Evolutionary conservation across 257 asterid species (phyloP), one percentile per base, ranked within the genome.

Genomic region (Nicotiana noctiflora): DNA sequence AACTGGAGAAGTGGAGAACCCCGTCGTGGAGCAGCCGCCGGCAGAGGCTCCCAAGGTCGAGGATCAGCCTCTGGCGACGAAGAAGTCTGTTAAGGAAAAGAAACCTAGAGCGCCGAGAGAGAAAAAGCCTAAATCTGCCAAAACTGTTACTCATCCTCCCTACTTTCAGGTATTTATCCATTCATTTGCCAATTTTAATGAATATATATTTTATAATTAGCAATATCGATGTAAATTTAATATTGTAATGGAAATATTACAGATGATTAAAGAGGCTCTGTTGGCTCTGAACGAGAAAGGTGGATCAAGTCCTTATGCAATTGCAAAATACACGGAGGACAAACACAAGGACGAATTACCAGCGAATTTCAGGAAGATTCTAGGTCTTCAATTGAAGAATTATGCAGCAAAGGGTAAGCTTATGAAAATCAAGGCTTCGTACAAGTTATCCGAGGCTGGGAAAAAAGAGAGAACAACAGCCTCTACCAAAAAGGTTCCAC

Each of bases 251-350:
- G 11, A 66, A 40, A 25, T 10, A 52, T 1, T 51, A 82, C 81
- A 92, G 97, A 92, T 92, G 97, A 92, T 92, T 27, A 92, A 91
- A 85, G 97, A 89, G 77, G 94, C 96, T 40, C 32, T 92, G 76
- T 9, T 77, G 81, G 91, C 88, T 0, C 52, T 92, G 88, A 85
- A 90, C 1, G 97, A 92, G 84, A 90, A 76, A 84, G 52, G 89
- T 34, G 96, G 97, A 55, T 92, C 94, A 12, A 92, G 97, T 81
- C 96, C 93, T 1, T 56, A 91, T 63, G 97, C 97, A 13, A 89
- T 92, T 60, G 95, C 96, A 0, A 92, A 91, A 76, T 86, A 78
- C 87, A 88, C 89, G 93, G 97, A 92, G 79, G 94, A 88, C 85
- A 92, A 89, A 81, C 94, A 90, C 74, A 90, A 88, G 63, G 81